Evolutionary conservation across 768 basidiomycete genomes (phyloP).

Genomic region (Boletellus sp.): DNA sequence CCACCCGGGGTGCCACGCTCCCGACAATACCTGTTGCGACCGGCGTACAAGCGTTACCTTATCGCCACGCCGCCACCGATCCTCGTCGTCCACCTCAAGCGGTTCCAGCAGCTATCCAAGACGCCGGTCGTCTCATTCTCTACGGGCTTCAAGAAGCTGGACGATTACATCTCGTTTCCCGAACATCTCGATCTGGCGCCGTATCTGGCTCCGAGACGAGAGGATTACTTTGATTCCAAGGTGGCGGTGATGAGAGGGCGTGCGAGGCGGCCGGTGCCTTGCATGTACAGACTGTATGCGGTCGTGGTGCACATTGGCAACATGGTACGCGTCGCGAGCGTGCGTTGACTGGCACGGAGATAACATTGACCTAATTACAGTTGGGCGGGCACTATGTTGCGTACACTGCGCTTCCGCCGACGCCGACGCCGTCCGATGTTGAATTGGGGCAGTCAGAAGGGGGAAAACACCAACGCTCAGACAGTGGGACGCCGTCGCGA

Average conservation of each 20-base stretch:
- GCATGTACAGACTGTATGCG: slow-evolving; percentile 70
- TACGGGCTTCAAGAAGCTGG: slow-evolving; percentile 80
- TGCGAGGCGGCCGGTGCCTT: slow-evolving; percentile 32
- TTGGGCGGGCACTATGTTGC: slow-evolving; percentile 89
- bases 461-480: slow-evolving; percentile 7
- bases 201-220: slow-evolving; percentile 78
- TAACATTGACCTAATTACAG: slow-evolving; percentile 34
- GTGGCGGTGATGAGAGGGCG: slow-evolving; percentile 22
- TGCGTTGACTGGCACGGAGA: background rate
- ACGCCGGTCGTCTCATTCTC: slow-evolving; percentile 59
- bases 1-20: slow-evolving; percentile 33
- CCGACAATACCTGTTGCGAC: slow-evolving; percentile 69
- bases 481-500: slow-evolving; percentile 26
- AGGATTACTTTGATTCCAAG: slow-evolving; percentile 57
- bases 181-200: slow-evolving; percentile 81
- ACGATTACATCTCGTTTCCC: slow-evolving; percentile 89
- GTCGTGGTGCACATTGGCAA: slow-evolving; percentile 86
- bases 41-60: slow-evolving; percentile 93
- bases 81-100: slow-evolving; percentile 88
- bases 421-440: slow-evolving; percentile 24
- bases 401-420: slow-evolving; percentile 67
- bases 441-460: slow-evolving; percentile 5
- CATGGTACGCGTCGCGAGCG: slow-evolving; percentile 53
- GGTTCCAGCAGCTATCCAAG: slow-evolving; percentile 84
- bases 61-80: slow-evolving; percentile 83